Evolutionary conservation across 306 rosid species (phyloP), one percentile per base, ranked within the genome.

Genomic region (Vigna nakashimae): DNA sequence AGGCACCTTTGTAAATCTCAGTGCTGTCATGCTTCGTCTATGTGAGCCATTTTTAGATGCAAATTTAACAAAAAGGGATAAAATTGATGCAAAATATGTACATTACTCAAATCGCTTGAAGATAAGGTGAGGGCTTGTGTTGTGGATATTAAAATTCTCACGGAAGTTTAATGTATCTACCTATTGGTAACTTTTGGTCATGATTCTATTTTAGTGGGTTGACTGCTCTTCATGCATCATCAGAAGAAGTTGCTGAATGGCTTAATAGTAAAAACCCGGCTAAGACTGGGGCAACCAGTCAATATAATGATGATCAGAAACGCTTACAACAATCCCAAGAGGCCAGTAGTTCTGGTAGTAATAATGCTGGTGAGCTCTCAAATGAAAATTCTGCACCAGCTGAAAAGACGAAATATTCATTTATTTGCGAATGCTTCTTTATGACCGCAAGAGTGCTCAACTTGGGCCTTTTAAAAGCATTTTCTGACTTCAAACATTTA

Each of bases 381-480:
- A 82, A 72, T 15, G 66, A 74, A 78, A 85, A 82, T 72, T 43
- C 86, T 65, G 76, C 83, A 34, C 83, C 69, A 52, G 78, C 84
- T 79, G 93, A 87, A 80, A 91, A 85, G 82, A 66, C 82, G 48
- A 93, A 88, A 75, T 96, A 87, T 82, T 71, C 96, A 67, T 96
- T 96, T 86, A 96, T 93, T 81, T 92, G 98, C 8, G 99, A 96
- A 88, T 96, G 99, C 87, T 96, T 96, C 94, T 96, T 91, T 87
- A 96, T 96, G 97, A 96, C 98, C 55, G 94, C 94, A 48, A 90
- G 99, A 87, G 98, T 92, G 84, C 97, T 96, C 81, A 88, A 96
- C 82, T 79, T 96, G 82, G 99, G 99, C 65, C 89, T 96, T 81
- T 87, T 96, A 73, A 96, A 93, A 84, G 97, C 97, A 80, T 89